A percentile compares a stretch with the other conserved stretches of the same genome.
Evolutionary conservation across 139 green algal species (phyloP).

Genomic region (Chlorella sp.): DNA sequence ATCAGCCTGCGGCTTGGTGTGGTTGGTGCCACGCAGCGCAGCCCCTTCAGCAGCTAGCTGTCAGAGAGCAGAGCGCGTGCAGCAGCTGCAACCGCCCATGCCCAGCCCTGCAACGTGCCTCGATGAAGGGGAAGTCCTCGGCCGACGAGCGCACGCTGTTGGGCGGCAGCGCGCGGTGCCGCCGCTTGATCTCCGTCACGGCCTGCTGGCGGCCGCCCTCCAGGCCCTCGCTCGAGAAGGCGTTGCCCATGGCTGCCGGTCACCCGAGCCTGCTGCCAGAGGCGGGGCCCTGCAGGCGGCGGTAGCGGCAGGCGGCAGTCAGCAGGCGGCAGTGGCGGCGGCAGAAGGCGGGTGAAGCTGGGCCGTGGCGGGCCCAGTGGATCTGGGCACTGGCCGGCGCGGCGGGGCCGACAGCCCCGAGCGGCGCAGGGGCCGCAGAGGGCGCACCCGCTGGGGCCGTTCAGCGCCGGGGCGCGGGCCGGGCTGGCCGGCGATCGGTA

Average conservation of each 20-base stretch:
- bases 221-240: constrained; percentile 26
- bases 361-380: too few relatives aligned
- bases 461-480: too few relatives aligned
- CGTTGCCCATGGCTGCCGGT: constrained; percentile 46
- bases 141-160: constrained; percentile 54
- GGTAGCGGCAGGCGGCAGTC: neutral
- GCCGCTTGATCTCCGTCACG: constrained; percentile 70
- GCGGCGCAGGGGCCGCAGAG: too few relatives aligned
- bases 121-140: constrained; percentile 77
- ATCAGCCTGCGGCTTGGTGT: too few relatives aligned
- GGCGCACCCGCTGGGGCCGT: too few relatives aligned
- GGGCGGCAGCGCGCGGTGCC: constrained; percentile 46
- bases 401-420: too few relatives aligned
- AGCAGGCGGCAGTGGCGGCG: neutral
- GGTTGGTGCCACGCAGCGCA: too few relatives aligned
- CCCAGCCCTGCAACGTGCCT: constrained; percentile 54
- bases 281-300: neutral
- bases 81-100: too few relatives aligned
- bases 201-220: constrained; percentile 51
- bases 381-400: too few relatives aligned
- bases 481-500: too few relatives aligned
- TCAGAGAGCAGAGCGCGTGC: neutral
- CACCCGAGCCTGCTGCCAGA: too few relatives aligned
- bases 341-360: neutral
- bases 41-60: too few relatives aligned